These are phyloP conservation scores for Globisporangium alternatum DNA, from an alignment of 352 stramenopile genomes.

Conservation along the genomic window DNA sequence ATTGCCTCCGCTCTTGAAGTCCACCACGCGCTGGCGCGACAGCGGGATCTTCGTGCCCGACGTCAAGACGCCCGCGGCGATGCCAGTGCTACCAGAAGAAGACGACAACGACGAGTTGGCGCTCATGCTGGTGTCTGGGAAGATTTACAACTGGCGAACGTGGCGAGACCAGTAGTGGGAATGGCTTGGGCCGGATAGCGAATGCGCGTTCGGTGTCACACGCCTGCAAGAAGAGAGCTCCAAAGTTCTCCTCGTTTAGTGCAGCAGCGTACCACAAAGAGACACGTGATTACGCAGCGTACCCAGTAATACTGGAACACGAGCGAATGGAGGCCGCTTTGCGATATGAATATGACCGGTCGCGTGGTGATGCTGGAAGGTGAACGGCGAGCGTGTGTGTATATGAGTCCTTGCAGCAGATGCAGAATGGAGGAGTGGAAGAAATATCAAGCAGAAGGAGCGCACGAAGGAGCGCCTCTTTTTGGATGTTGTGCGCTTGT, in stretches of 20 bases:
- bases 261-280: neutral
- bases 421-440: neutral
- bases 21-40: slow-evolving; percentile 15
- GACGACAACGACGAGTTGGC: neutral
- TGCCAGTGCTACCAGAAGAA: neutral
- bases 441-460: too few species aligned
- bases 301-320: neutral
- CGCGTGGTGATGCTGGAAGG: neutral
- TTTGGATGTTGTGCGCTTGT: too few species aligned
- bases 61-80: neutral
- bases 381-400: neutral
- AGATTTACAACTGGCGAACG: neutral
- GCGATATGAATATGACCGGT: neutral
- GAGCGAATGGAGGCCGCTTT: neutral
- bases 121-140: slow-evolving; percentile 2
- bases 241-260: slow-evolving; percentile 4
- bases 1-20: slow-evolving; percentile 9
- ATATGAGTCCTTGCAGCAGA: neutral
- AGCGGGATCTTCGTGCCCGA: slow-evolving; percentile 16
- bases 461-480: too few species aligned
- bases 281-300: slow-evolving; percentile 10
- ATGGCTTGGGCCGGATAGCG: neutral
- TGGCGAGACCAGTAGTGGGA: neutral
- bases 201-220: neutral
- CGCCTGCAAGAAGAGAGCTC: slow-evolving; percentile 1